phyloP scores from a whole-genome alignment of 139 green algal genomes.

The Pseudopediastrum boryanum region DNA sequence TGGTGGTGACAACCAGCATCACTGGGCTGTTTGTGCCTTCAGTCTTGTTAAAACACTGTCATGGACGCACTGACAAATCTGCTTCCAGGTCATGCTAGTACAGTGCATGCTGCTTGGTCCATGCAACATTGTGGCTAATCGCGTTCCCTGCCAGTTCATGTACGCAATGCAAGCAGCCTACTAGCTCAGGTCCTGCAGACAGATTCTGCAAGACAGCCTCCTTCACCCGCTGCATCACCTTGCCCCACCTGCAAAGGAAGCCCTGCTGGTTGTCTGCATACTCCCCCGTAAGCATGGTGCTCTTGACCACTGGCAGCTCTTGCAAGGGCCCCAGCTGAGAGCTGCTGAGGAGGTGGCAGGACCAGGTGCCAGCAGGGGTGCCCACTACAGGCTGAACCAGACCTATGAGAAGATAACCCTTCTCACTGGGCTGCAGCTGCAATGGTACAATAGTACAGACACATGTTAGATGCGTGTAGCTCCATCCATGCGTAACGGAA shows the following conservation, averaged over 20 bases:
- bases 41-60: no score
- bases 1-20: neutral
- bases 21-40: no score
- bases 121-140: conserved; percentile 18
- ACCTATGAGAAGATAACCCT: conserved; percentile 51
- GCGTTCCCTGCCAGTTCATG: neutral
- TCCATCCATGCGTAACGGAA: neutral
- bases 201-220: conserved; percentile 12
- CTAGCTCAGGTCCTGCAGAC: neutral
- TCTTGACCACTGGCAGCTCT: conserved; percentile 22
- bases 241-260: conserved; percentile 42
- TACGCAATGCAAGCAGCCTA: neutral
- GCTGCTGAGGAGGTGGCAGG: conserved; percentile 31
- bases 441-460: neutral
- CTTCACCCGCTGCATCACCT: conserved; percentile 12
- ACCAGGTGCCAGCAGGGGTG: conserved; percentile 40
- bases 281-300: conserved; percentile 35
- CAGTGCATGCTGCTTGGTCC: conserved; percentile 14
- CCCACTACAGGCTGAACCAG: conserved; percentile 28
- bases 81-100: neutral
- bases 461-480: neutral
- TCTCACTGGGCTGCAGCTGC: conserved; percentile 15
- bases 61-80: no score
- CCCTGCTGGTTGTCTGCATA: conserved; percentile 52
- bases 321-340: conserved; percentile 3